These are phyloP conservation scores for Coccomyxa subellipsoidea DNA, from an alignment of 163 green algal species.

Conservation along the genomic window DNA sequence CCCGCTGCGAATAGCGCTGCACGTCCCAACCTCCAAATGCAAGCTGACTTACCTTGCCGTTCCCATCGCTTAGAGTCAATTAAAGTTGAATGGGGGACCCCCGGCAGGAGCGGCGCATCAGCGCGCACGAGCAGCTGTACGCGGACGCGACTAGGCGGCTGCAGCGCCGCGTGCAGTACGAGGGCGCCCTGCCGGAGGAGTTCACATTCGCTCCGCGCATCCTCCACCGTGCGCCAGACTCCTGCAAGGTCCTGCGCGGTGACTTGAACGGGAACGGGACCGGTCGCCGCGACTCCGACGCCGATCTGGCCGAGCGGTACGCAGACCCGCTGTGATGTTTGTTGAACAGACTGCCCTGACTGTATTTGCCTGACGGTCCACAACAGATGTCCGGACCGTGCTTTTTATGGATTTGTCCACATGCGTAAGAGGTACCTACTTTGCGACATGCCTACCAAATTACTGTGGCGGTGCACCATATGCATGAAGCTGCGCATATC, in stretches of 20 bases:
- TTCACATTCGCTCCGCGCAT: conserved; percentile 58
- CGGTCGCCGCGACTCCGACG: neutral
- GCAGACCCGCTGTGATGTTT: too few species aligned
- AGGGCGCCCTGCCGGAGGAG: conserved; percentile 57
- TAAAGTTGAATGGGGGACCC: neutral
- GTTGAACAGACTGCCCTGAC: too few species aligned
- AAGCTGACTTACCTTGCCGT: neutral
- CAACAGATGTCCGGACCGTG: too few species aligned
- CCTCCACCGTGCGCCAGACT: conserved; percentile 29
- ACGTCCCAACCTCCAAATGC: too few species aligned
- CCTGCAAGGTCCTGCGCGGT: neutral
- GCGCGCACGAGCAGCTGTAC: conserved; percentile 69
- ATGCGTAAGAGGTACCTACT: too few species aligned
- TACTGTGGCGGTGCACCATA: too few species aligned
- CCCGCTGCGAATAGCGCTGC: too few species aligned
- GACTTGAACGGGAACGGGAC: neutral
- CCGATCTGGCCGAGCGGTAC: neutral
- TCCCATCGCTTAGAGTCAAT: neutral
- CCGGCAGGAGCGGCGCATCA: conserved; percentile 40
- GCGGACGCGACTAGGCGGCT: conserved; percentile 54
- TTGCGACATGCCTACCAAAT: too few species aligned
- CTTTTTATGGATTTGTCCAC: too few species aligned
- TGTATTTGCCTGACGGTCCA: neutral
- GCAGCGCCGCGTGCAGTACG: conserved; percentile 48
- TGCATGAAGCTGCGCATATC: too few species aligned